Conservation (phyloP, 495 filamentous ascomycete species). For the Trichoderma erinaceum region DNA sequence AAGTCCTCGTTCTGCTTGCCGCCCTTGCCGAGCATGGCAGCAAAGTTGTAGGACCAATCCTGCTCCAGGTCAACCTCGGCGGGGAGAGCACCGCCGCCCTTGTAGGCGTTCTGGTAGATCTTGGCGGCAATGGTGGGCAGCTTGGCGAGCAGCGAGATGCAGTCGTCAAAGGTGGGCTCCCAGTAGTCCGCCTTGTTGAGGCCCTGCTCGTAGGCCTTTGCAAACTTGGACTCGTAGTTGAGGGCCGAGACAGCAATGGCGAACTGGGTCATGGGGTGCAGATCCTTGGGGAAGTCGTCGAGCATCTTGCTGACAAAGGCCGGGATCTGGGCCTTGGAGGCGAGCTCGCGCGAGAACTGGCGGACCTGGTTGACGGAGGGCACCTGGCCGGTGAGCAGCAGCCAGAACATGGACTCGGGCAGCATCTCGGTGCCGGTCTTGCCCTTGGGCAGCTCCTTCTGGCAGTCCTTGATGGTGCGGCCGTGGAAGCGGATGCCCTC, state of each 20-base stretch:
- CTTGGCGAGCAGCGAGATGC: slow-evolving; percentile 89
- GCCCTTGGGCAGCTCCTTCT: slow-evolving; percentile 87
- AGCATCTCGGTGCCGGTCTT: slow-evolving; percentile 96
- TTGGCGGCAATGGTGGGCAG: slow-evolving; percentile 94
- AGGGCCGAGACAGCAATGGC: slow-evolving; percentile 88
- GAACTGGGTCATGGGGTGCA: slow-evolving; percentile 98
- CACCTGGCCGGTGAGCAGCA: slow-evolving; percentile 88
- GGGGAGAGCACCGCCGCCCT: slow-evolving; percentile 67
- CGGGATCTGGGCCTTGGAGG: slow-evolving; percentile 80
- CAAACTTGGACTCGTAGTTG: slow-evolving; percentile 87
- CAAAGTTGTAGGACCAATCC: slow-evolving; percentile 98
- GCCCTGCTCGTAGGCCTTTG: slow-evolving; percentile 84
- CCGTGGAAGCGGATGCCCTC: slow-evolving; percentile 99
- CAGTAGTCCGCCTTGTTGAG: slow-evolving; percentile 94
- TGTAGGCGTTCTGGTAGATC: slow-evolving; percentile 88
- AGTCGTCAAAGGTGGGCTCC: slow-evolving; percentile 97
- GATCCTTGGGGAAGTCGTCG: slow-evolving; percentile 76
- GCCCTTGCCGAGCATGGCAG: slow-evolving; percentile 88
- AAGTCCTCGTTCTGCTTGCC: slow-evolving; percentile 83
- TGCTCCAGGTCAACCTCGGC: slow-evolving; percentile 72
- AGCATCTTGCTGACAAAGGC: slow-evolving; percentile 80
- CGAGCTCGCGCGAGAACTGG: slow-evolving; percentile 73
- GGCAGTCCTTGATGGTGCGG: slow-evolving; percentile 96
- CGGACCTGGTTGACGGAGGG: slow-evolving; percentile 77
- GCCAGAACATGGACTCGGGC: slow-evolving; percentile 99